Evolutionary conservation across 768 basidiomycete species (phyloP).

Genomic region (Amanita exitialis): DNA sequence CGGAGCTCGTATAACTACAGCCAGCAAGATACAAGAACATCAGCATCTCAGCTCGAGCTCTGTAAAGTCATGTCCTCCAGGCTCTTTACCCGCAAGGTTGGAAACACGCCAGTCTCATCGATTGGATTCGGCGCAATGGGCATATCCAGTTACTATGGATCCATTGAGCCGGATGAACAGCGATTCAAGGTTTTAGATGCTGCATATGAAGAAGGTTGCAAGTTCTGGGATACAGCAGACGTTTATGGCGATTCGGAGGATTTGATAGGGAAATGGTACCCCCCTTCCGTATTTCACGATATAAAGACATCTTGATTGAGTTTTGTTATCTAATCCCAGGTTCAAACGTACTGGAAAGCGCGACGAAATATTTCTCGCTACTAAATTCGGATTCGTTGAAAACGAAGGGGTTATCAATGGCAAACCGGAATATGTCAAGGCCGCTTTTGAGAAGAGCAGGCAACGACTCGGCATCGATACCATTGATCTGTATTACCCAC

Average conservation of each 20-base stretch:
- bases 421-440: slow-evolving; percentile 22
- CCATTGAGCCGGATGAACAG: slow-evolving; percentile 39
- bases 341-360: slow-evolving; percentile 42
- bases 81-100: slow-evolving; percentile 22
- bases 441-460: slow-evolving; percentile 24
- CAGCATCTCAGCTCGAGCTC: too few species aligned
- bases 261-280: slow-evolving; percentile 18
- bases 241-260: slow-evolving; percentile 36
- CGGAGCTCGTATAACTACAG: slow-evolving; percentile 13
- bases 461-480: slow-evolving; percentile 21
- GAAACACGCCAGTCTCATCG: slow-evolving; percentile 31
- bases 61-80: too few species aligned
- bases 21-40: too few species aligned
- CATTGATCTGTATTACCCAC: slow-evolving; percentile 30
- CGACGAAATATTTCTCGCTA: slow-evolving; percentile 50
- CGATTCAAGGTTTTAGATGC: slow-evolving; percentile 46
- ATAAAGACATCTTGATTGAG: too few species aligned
- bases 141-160: slow-evolving; percentile 26
- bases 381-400: slow-evolving; percentile 28
- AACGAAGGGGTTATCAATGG: slow-evolving; percentile 17
- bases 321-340: slow-evolving; percentile 15
- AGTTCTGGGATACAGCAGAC: slow-evolving; percentile 40
- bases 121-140: slow-evolving; percentile 50
- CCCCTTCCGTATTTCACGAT: too few species aligned
- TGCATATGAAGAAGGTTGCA: slow-evolving; percentile 29